phyloP scores from a whole-genome alignment of 768 basidiomycete genomes.

The Pleurotus cornucopiae region DNA sequence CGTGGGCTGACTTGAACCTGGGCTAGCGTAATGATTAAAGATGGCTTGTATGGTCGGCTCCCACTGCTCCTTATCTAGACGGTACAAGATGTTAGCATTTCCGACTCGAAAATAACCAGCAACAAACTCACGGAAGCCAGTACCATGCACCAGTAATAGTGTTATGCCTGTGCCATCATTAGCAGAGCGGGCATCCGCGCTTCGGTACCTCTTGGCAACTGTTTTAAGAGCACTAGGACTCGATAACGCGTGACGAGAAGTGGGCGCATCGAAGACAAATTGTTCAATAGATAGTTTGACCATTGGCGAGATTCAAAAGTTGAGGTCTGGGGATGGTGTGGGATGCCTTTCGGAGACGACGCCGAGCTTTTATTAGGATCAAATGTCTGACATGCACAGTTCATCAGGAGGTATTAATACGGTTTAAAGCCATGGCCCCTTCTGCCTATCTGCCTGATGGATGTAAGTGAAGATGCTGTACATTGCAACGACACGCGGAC shows the following conservation, averaged over 20 bases:
- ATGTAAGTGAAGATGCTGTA: too few relatives aligned
- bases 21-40: constrained; percentile 17
- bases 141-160: neutral
- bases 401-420: too few relatives aligned
- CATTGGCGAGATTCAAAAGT: too few relatives aligned
- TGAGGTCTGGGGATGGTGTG: too few relatives aligned
- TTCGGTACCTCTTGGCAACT: neutral
- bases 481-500: too few relatives aligned
- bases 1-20: neutral
- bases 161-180: neutral
- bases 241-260: neutral
- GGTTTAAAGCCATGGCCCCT: too few relatives aligned
- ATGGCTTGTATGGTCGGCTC: constrained; percentile 39
- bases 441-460: too few relatives aligned
- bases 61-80: constrained; percentile 53
- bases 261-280: neutral
- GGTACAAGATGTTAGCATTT: neutral
- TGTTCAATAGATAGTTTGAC: neutral
- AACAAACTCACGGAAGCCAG: constrained; percentile 2
- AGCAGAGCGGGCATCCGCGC: neutral
- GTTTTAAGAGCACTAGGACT: neutral
- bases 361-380: too few relatives aligned
- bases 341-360: too few relatives aligned
- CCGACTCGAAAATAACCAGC: too few relatives aligned
- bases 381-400: too few relatives aligned